Base-by-base conservation (phyloP, 2,329 filamentous ascomycete genomes). In the Beauveria australis region DNA sequence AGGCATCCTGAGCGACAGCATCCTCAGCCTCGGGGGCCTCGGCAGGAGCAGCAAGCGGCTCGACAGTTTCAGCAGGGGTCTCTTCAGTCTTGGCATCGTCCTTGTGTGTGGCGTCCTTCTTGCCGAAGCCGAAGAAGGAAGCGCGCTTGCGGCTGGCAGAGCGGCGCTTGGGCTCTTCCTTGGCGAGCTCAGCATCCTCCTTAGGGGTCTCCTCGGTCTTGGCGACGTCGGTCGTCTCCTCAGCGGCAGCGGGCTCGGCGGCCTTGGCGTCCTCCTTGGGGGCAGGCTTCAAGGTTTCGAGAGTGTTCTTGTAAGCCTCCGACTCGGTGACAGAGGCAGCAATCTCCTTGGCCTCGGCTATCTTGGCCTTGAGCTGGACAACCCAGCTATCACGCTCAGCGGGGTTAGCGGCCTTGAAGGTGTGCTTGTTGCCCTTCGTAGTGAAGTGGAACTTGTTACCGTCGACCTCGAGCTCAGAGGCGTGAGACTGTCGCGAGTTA, bases 361-460 rank as follows among this genome's bases (percentile, higher is more conserved):
- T 84, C 81, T 92, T 91, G 70, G 83, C 78, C 84, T 94, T 92
- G 68, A 96, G 75, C 71, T 92, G 89, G 64, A 86, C 78, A 69
- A 96, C 85, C 94, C 94, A 97, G 82, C 89, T 91, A 76, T 96
- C 91, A 72, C 93, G 92, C 79, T 97, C 92, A 62, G 85, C 79
- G 53, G 83, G 69, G 69, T 72, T 87, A 69, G 79, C 71, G 61
- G 93, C 91, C 84, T 97, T 93, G 83, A 99, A 96, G 63, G 84
- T 84, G 83, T 97, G 92, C 86, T 96, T 96, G 78, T 95, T 88
- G 68, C 89, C 89, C 76, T 89, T 87, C 72, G 89, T 78, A 73
- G 88, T 90, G 81, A 97, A 89, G 71, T 86, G 80, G 81, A 99
- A 96, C 78, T 94, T 92, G 77, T 84, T 83, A 63, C 91, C 89